phyloP scores from a whole-genome alignment of 371 early-diverging fungal genomes.

The Batkoa obscura region DNA sequence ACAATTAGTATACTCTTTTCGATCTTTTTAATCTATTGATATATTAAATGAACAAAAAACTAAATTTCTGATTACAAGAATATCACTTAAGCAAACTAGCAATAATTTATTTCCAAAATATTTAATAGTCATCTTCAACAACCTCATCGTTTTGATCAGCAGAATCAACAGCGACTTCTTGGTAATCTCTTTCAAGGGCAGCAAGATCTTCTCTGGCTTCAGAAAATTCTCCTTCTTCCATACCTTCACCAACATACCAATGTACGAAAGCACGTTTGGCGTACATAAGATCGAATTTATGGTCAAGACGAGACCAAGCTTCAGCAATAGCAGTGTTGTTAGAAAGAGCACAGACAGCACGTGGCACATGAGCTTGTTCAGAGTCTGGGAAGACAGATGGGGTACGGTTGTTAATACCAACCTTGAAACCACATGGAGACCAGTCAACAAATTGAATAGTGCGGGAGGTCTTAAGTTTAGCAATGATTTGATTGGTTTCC shows the following conservation, averaged over 20 bases:
- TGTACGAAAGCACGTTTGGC: constrained; percentile 97
- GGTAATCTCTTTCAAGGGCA: constrained; percentile 98
- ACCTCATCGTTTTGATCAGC: constrained; percentile 11
- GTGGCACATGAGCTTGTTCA: constrained; percentile 76
- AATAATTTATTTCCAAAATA: no score
- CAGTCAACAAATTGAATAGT: constrained; percentile 94
- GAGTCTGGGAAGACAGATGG: constrained; percentile 80
- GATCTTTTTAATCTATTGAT: no score
- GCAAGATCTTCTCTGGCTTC: constrained; percentile 99
- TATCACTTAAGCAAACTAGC: no score
- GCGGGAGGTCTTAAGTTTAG: constrained; percentile 74
- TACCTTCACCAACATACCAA: constrained; percentile 98
- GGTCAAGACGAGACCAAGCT: constrained; percentile 89
- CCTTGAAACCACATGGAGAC: constrained; percentile 97
- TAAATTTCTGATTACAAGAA: no score
- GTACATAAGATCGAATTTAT: constrained; percentile 94
- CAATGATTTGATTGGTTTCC: constrained; percentile 78
- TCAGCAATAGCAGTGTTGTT: constrained; percentile 95
- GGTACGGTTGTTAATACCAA: constrained; percentile 83
- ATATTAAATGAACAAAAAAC: no score
- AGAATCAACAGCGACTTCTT: constrained; percentile 59
- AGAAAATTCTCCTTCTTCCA: constrained; percentile 97
- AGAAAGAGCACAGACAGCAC: constrained; percentile 88
- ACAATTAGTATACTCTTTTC: no score
- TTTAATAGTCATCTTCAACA: constrained; percentile 5